Evolutionary conservation across 768 basidiomycete species (phyloP).

Genomic region (Sporobolomyces phaffii): DNA sequence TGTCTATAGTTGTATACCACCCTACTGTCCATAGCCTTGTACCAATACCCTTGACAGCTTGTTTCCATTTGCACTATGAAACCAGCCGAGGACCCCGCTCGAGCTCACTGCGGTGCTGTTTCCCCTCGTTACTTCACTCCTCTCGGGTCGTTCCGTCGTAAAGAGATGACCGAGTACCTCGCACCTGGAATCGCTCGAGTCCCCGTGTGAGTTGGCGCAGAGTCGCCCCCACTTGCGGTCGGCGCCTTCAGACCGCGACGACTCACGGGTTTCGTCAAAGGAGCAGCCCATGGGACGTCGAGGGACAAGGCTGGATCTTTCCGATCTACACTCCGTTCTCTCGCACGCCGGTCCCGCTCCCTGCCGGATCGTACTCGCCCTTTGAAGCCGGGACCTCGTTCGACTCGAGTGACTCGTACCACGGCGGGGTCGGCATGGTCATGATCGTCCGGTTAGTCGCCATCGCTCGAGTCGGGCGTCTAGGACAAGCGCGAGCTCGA

Average conservation of each 20-base stretch:
- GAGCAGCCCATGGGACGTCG: constrained; percentile 19
- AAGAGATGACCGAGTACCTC: background rate
- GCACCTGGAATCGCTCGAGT: background rate
- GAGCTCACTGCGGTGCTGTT: too few relatives aligned
- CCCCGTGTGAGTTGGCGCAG: constrained; percentile 6
- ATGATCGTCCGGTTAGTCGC: constrained; percentile 15
- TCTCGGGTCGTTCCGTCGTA: too few relatives aligned
- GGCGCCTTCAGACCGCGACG: too few relatives aligned
- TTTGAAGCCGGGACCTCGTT: constrained; percentile 2
- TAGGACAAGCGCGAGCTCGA: too few relatives aligned
- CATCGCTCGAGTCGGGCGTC: too few relatives aligned
- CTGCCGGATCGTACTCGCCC: background rate
- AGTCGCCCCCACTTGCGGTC: background rate
- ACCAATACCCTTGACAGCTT: too few relatives aligned
- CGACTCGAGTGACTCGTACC: background rate
- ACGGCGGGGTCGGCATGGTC: constrained; percentile 19
- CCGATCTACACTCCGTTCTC: constrained; percentile 23
- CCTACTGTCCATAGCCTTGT: too few relatives aligned
- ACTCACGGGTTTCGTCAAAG: too few relatives aligned
- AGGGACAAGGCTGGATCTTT: constrained; percentile 19
- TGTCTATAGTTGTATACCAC: too few relatives aligned
- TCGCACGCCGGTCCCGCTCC: constrained; percentile 2
- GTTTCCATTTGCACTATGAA: too few relatives aligned
- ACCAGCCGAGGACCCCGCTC: too few relatives aligned
- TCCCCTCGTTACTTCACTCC: too few relatives aligned